Base-by-base conservation (phyloP, 140 eudicot genomes). In the Senecio squalidus region DNA sequence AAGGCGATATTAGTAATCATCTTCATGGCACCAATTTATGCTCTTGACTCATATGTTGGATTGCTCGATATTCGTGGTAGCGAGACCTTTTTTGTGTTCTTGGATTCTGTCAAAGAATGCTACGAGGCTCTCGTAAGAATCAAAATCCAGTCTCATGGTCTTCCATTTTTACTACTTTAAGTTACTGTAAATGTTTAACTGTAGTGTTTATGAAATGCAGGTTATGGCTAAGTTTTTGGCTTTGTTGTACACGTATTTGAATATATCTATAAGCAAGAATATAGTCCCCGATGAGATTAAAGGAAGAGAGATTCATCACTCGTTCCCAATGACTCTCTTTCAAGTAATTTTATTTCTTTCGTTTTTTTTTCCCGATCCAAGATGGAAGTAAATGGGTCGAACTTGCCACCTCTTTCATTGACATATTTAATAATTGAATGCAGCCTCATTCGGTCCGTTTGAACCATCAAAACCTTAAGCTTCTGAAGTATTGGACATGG, bases 281-380 rank as follows among this genome's bases (percentile, higher is more conserved):
- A 80, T 89, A 57, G 97, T 89, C 46, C 97, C 97, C 0, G 95
- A 89, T 76, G 95, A 80, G 61, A 86, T 89, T 51, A 89, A 89
- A 82, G 97, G 97, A 70, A 66, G 95, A 75, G 95, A 85, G 66
- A 82, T 89, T 55, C 97, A 89, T 61, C 97, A 89, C 70, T 82
- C 97, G 1, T 89, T 89, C 47, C 97, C 97, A 0, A 78, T 89
- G 93, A 85, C 95, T 56, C 93, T 89, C 31, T 89, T 89, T 64
- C 86, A 76, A 84, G 97, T 89, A 56, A 45, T 36, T 16, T 66
- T 74, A 5, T 16, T 46, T 56, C 18, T 23, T 27, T 73, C 41
- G 15, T 4, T 1, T 34, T 47, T 20, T 58, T 30, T 11, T 14
- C 43, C 43, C 4, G 16, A 36, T 2, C 43, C 14, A n/a, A n/a